phyloP scores from a whole-genome alignment of 495 filamentous ascomycete species.

The Penicillium egyptiacum region DNA sequence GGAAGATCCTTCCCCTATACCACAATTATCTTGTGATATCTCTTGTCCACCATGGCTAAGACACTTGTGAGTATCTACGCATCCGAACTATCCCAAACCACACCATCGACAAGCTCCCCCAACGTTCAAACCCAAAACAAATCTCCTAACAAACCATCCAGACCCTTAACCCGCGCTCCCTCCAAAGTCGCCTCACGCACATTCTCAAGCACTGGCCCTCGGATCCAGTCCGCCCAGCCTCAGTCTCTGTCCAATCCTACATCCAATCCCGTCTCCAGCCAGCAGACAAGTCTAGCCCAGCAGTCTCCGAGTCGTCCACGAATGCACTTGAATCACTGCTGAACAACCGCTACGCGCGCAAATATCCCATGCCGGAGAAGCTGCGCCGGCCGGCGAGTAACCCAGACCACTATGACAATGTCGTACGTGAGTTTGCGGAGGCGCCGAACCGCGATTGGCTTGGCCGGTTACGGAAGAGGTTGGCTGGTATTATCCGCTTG shows the following conservation, averaged over 20 bases:
- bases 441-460: slow-evolving; percentile 63
- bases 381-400: slow-evolving; percentile 70
- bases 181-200: slow-evolving; percentile 56
- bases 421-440: slow-evolving; percentile 70
- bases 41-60: slow-evolving; percentile 30
- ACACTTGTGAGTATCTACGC: slow-evolving; percentile 25
- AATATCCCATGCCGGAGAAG: slow-evolving; percentile 63
- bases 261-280: slow-evolving; percentile 59
- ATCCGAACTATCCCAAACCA: neutral
- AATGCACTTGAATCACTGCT: slow-evolving; percentile 76
- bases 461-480: slow-evolving; percentile 53
- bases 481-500: slow-evolving; percentile 66
- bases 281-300: slow-evolving; percentile 22
- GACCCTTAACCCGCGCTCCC: slow-evolving; percentile 48
- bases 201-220: slow-evolving; percentile 74
- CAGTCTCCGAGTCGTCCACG: slow-evolving; percentile 57
- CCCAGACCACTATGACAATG: slow-evolving; percentile 71
- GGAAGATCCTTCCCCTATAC: neutral
- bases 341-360: slow-evolving; percentile 66
- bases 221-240: slow-evolving; percentile 72
- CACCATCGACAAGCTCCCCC: neutral
- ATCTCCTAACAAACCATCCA: slow-evolving; percentile 20
- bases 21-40: slow-evolving; percentile 3
- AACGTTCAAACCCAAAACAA: neutral
- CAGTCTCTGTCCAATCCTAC: slow-evolving; percentile 67